phyloP scores from a whole-genome alignment of 2,329 filamentous ascomycete genomes.

The Fusarium guadeloupense region DNA sequence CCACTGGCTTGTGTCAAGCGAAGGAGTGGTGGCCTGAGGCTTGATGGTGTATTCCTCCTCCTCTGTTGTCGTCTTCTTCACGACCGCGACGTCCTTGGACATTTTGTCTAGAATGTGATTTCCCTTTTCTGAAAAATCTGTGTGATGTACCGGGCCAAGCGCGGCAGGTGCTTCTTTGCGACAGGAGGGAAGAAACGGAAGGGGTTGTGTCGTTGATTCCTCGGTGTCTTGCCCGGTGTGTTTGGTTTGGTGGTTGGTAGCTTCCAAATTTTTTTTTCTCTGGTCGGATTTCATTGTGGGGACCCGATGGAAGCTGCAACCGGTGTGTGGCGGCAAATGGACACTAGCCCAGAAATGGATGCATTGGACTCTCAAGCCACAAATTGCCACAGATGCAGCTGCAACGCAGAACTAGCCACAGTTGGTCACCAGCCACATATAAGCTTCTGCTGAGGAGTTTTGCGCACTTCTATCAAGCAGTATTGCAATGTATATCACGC shows the following conservation, averaged over 20 bases:
- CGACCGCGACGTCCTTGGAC: slow-evolving; percentile 58
- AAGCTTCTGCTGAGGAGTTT: no score
- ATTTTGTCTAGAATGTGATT: slow-evolving; percentile 43
- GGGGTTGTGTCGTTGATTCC: slow-evolving; percentile 43
- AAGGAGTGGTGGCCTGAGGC: slow-evolving; percentile 82
- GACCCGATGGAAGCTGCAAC: slow-evolving; percentile 38
- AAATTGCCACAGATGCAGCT: neutral
- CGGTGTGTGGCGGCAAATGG: slow-evolving; percentile 36
- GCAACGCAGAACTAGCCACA: slow-evolving; percentile 6
- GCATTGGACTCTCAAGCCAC: neutral
- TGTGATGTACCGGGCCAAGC: slow-evolving; percentile 45
- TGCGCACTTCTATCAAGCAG: no score
- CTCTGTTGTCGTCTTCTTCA: slow-evolving; percentile 51
- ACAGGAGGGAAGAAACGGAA: slow-evolving; percentile 42
- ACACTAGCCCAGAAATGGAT: slow-evolving; percentile 26
- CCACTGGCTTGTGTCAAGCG: slow-evolving; percentile 88
- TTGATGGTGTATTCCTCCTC: slow-evolving; percentile 89
- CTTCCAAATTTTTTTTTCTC: slow-evolving; percentile 50
- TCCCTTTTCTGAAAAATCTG: slow-evolving; percentile 17
- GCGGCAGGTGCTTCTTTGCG: slow-evolving; percentile 38
- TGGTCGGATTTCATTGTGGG: slow-evolving; percentile 45
- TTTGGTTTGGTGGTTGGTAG: slow-evolving; percentile 43
- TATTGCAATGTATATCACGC: no score
- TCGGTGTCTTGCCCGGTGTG: slow-evolving; percentile 46
- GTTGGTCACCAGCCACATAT: neutral